Evolutionary conservation across 345 rosid species (phyloP).

Genomic region (Sisymbrium altissimum): DNA sequence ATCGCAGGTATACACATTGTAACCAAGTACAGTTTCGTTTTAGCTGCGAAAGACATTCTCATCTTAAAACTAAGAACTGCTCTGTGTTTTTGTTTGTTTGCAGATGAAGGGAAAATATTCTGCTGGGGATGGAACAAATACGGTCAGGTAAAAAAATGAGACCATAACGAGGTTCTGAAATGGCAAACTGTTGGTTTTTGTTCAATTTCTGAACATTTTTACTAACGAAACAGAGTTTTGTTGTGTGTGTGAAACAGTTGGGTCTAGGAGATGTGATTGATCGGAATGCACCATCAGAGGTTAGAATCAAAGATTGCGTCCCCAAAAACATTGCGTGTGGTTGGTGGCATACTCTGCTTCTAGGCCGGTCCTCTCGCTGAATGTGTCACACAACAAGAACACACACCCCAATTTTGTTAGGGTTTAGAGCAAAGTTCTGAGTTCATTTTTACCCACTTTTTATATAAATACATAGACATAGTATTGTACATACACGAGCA

Average conservation of each 20-base stretch:
- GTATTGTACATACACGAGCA: conserved; percentile 23
- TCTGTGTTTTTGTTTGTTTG: conserved; percentile 27
- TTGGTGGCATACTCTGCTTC: conserved; percentile 98
- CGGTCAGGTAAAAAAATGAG: conserved; percentile 69
- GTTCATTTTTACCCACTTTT: background rate
- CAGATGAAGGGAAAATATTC: conserved; percentile 68
- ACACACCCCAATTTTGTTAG: conserved; percentile 58
- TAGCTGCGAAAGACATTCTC: background rate
- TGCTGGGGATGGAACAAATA: conserved; percentile 99
- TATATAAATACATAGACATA: background rate
- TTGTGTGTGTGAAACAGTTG: conserved; percentile 54
- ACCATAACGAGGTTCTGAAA: background rate
- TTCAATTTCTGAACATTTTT: background rate
- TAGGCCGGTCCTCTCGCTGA: conserved; percentile 61
- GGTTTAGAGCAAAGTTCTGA: conserved; percentile 19
- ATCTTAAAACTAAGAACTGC: background rate
- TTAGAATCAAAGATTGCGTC: conserved; percentile 52
- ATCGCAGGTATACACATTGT: conserved; percentile 46
- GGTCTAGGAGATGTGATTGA: conserved; percentile 91
- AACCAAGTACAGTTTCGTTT: background rate
- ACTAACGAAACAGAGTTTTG: background rate
- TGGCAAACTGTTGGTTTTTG: background rate
- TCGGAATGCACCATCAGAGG: conserved; percentile 72
- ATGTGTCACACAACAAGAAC: background rate
- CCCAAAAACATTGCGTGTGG: conserved; percentile 80